phyloP scores from a whole-genome alignment of 2,329 filamentous ascomycete species.

The Cercospora sesami region DNA sequence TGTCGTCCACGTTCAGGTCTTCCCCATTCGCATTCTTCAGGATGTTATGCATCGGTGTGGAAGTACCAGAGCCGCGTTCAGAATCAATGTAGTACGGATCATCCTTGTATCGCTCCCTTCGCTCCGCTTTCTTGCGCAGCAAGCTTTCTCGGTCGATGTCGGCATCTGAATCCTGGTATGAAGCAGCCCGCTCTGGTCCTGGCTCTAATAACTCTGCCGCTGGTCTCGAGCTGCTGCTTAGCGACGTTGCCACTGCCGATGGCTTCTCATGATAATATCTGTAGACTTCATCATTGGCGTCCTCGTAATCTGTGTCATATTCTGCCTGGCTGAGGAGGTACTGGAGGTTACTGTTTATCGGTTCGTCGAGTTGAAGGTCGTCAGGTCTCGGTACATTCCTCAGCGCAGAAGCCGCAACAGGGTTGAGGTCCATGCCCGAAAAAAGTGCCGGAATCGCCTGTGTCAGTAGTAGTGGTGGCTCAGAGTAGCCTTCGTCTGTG shows the following conservation, averaged over 20 bases:
- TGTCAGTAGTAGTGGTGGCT: conserved; percentile 80
- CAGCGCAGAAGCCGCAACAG: conserved; percentile 80
- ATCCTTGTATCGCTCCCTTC: conserved; percentile 79
- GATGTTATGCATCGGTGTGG: conserved; percentile 78
- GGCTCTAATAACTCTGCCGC: conserved; percentile 49
- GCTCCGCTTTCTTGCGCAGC: conserved; percentile 72
- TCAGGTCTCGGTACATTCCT: conserved; percentile 78
- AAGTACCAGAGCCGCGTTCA: conserved; percentile 55
- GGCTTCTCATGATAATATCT: conserved; percentile 49
- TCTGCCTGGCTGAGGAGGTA: conserved; percentile 61
- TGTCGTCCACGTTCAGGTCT: conserved; percentile 86
- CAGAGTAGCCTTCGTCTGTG: conserved; percentile 63
- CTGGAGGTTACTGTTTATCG: conserved; percentile 75
- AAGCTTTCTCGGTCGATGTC: conserved; percentile 73
- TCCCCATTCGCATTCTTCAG: conserved; percentile 66
- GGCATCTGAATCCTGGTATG: conserved; percentile 48
- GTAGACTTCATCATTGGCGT: conserved; percentile 48
- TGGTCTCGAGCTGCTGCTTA: conserved; percentile 31
- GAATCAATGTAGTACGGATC: conserved; percentile 89
- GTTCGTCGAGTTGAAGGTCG: conserved; percentile 73
- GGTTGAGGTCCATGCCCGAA: conserved; percentile 82
- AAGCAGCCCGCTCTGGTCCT: conserved; percentile 36
- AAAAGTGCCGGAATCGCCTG: conserved; percentile 90
- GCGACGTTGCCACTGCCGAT: conserved; percentile 22
- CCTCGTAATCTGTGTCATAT: conserved; percentile 44